Percentiles rank a stretch among this genome's conserved stretches.
Conservation (phyloP, 1,284 basidiomycete genomes). For the Austroboletus novae-zelandiae region DNA sequence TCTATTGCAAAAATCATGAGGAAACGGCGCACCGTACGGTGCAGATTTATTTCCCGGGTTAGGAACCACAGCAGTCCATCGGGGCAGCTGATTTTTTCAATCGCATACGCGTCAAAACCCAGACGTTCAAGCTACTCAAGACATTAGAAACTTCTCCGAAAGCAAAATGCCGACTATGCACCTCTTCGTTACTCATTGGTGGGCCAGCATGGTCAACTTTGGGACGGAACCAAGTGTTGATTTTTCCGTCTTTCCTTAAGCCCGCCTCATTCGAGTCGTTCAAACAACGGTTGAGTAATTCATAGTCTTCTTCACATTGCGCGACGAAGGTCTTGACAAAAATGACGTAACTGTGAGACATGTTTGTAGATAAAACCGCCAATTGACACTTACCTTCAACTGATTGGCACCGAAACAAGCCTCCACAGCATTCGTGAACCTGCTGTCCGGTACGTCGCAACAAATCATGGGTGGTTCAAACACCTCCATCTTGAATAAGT, state of each 20-base stretch:
- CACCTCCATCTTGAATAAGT: constrained; percentile 77
- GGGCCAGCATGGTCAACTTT: constrained; percentile 39
- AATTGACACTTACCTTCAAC: constrained; percentile 53
- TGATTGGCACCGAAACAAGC: constrained; percentile 60
- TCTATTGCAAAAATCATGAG: neutral
- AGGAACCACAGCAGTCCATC: constrained; percentile 66
- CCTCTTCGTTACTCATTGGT: constrained; percentile 59
- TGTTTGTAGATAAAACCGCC: neutral
- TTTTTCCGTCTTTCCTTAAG: constrained; percentile 46
- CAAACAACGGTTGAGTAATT: constrained; percentile 62
- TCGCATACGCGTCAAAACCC: constrained; percentile 82
- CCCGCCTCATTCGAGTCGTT: constrained; percentile 59
- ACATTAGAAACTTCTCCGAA: constrained; percentile 2
- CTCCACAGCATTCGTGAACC: constrained; percentile 74
- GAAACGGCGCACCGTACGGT: constrained; percentile 57
- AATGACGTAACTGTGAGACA: neutral
- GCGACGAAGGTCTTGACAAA: constrained; percentile 76
- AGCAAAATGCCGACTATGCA: constrained; percentile 27
- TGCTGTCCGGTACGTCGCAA: constrained; percentile 65
- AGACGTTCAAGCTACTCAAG: constrained; percentile 51
- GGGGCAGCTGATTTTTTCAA: constrained; percentile 74
- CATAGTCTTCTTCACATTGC: constrained; percentile 83
- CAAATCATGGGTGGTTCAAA: constrained; percentile 82
- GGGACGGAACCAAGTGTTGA: constrained; percentile 67
- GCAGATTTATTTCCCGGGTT: constrained; percentile 56